Percentiles rank a stretch among this genome's conserved stretches.
Evolutionary conservation across 805 yeast species (phyloP).

Genomic region (Yarrowia sp.): DNA sequence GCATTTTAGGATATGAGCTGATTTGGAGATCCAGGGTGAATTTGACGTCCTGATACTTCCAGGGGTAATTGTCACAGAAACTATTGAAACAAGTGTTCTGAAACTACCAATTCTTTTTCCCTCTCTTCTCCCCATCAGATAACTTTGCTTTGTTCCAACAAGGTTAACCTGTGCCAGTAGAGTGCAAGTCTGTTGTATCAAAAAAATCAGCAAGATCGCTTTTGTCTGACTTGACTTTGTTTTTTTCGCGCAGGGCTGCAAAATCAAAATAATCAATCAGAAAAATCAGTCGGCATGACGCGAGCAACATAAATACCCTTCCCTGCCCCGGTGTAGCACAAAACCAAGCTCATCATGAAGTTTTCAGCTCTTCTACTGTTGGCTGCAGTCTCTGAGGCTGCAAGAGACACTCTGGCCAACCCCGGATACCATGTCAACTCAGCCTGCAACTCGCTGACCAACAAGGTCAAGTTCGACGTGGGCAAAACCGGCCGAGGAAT

Average conservation of each 20-base stretch:
- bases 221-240: background rate
- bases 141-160: background rate
- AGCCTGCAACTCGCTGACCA: conserved; percentile 1
- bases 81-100: no score
- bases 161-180: background rate
- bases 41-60: no score
- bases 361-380: conserved; percentile 3
- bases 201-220: conserved; percentile 5
- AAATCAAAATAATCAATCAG: conserved; percentile 14
- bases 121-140: background rate
- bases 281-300: conserved; percentile 1
- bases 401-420: conserved; percentile 11
- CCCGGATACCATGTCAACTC: conserved; percentile 17
- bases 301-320: background rate
- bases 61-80: no score
- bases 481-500: conserved; percentile 6
- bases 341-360: background rate
- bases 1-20: background rate
- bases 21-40: no score
- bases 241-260: background rate
- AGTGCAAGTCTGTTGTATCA: background rate
- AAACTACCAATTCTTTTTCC: no score
- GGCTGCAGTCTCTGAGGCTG: background rate
- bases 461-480: conserved; percentile 7
- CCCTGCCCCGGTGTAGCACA: background rate